Evolutionary conservation across 331 rosid species (phyloP).

Genomic region (Prunus yedoensis): DNA sequence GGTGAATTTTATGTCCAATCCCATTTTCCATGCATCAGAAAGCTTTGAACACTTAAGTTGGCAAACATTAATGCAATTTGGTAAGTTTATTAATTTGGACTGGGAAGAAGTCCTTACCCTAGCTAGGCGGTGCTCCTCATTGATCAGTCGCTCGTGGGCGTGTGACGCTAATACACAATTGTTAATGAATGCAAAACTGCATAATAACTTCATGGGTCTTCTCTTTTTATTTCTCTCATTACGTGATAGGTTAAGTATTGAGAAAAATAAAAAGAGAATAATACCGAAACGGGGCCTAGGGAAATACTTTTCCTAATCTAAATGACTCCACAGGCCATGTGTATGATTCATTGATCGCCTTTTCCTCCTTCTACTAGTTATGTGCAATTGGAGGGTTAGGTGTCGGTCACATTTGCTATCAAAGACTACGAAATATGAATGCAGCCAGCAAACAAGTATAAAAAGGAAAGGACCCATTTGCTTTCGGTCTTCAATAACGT

Average conservation of each 20-base stretch:
- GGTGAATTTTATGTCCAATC: neutral
- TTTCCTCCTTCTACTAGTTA: neutral
- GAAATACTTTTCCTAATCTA: neutral
- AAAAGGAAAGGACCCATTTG: constrained; percentile 17
- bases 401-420: neutral
- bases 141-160: too few species aligned
- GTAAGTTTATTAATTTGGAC: neutral
- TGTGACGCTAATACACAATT: too few species aligned
- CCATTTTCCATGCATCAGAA: neutral
- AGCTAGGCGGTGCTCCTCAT: too few species aligned
- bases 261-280: too few species aligned
- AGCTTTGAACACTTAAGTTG: neutral
- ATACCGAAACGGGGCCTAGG: neutral
- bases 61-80: neutral
- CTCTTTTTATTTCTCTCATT: too few species aligned
- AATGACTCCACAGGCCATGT: neutral
- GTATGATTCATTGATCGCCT: neutral
- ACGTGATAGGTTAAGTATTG: too few species aligned
- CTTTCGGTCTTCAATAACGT: neutral
- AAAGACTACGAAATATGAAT: neutral
- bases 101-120: too few species aligned
- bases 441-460: neutral
- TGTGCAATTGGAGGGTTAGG: neutral
- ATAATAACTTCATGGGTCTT: too few species aligned
- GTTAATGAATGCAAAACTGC: too few species aligned